Percentiles rank a stretch among this genome's conserved stretches.
Evolutionary conservation across 805 yeast genomes (phyloP).

Genomic region (Scheffersomyces spartinae): DNA sequence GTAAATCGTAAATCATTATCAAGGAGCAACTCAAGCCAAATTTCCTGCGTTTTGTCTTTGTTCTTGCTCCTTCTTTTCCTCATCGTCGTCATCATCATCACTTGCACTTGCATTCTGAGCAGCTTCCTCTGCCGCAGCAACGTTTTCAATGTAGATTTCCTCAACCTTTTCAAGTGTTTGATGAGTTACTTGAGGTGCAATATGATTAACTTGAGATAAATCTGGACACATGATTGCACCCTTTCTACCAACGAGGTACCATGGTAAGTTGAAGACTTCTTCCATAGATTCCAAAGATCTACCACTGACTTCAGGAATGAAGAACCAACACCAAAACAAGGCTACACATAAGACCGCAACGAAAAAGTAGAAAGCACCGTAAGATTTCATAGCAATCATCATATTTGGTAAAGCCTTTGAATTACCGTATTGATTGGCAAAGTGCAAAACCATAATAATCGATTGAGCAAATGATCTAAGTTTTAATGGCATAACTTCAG

Average conservation of each 20-base stretch:
- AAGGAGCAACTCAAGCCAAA: no score
- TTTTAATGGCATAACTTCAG: constrained; percentile 44
- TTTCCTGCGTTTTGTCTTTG: no score
- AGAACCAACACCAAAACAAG: constrained; percentile 36
- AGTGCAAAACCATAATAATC: constrained; percentile 43
- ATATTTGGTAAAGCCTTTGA: constrained; percentile 43
- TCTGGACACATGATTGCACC: constrained; percentile 45
- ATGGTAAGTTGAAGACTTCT: constrained; percentile 40
- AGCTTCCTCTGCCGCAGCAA: no score
- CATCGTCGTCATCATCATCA: no score
- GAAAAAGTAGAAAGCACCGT: constrained; percentile 44
- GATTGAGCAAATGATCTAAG: constrained; percentile 40
- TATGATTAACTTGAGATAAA: constrained; percentile 27
- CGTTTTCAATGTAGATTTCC: no score
- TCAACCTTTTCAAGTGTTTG: no score
- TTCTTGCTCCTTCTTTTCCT: no score
- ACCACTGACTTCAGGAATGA: constrained; percentile 40
- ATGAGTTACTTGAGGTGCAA: no score
- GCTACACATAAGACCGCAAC: constrained; percentile 30
- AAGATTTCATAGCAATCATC: constrained; percentile 32
- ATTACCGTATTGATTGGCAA: constrained; percentile 45
- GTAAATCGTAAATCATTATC: no score
- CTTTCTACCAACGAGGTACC: constrained; percentile 46
- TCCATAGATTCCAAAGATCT: constrained; percentile 42
- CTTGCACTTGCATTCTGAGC: no score